A percentile compares a stretch with the other conserved stretches of the same genome.
Conservation (phyloP, 2,329 filamentous ascomycete genomes). For the Aquanectria penicillioides region DNA sequence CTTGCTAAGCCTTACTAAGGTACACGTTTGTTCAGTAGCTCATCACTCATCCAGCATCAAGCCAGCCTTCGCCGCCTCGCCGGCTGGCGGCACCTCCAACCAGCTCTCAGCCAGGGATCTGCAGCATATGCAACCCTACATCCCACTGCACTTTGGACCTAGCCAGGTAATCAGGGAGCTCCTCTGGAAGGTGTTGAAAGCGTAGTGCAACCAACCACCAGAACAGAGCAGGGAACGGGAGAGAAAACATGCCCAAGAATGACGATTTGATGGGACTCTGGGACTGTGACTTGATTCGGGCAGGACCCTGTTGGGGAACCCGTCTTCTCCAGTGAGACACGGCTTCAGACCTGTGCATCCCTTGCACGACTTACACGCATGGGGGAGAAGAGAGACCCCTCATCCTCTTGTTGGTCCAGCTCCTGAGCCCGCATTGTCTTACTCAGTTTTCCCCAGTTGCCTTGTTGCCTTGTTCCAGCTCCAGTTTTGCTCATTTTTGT, state of each 20-base stretch:
- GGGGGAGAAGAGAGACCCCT: neutral
- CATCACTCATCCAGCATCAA: neutral
- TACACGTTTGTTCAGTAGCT: too few species aligned
- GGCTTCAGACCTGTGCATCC: neutral
- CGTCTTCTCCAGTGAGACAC: slow-evolving; percentile 12
- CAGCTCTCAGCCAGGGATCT: slow-evolving; percentile 7
- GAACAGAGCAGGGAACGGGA: slow-evolving; percentile 8
- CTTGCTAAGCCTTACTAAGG: too few species aligned
- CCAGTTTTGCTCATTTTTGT: too few species aligned
- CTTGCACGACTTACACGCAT: slow-evolving; percentile 12
- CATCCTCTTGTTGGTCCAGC: neutral
- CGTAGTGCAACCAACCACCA: slow-evolving; percentile 21
- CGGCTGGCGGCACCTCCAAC: slow-evolving; percentile 12
- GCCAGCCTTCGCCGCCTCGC: slow-evolving; percentile 8
- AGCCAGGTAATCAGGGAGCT: neutral
- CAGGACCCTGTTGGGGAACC: neutral
- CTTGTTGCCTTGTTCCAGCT: neutral
- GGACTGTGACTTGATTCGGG: slow-evolving; percentile 8
- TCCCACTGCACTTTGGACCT: slow-evolving; percentile 14
- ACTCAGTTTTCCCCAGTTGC: neutral
- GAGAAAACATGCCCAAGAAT: neutral
- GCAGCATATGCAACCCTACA: slow-evolving; percentile 14
- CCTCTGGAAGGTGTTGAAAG: neutral
- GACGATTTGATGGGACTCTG: slow-evolving; percentile 1
- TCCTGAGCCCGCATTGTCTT: neutral